These are phyloP conservation scores for Xanthoceras sorbifolium DNA, from an alignment of 345 rosid species.

Conservation along the genomic window DNA sequence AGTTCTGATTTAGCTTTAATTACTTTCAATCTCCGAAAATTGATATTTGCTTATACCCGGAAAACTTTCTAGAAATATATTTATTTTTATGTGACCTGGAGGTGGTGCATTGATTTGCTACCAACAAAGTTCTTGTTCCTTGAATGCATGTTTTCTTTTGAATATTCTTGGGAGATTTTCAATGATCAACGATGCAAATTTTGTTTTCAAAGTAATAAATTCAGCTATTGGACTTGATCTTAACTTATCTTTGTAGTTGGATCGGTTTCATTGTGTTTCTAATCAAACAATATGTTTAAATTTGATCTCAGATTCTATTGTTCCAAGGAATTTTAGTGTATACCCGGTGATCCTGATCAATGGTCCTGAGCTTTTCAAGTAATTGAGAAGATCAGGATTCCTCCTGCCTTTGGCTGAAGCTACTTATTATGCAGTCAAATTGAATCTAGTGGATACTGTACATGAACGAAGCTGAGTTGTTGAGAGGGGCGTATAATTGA, in stretches of 20 bases:
- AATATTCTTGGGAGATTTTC: neutral
- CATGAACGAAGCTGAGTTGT: neutral
- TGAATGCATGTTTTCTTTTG: neutral
- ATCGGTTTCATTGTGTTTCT: neutral
- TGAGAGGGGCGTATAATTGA: constrained; percentile 1
- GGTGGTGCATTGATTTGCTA: neutral
- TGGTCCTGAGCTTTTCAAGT: constrained; percentile 1
- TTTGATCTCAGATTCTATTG: constrained; percentile 11
- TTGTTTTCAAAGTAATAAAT: neutral
- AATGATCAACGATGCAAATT: neutral
- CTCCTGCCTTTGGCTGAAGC: neutral
- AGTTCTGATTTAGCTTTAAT: constrained; percentile 9
- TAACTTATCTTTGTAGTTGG: neutral
- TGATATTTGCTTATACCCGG: neutral
- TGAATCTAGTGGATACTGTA: neutral
- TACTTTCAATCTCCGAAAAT: neutral
- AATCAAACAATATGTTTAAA: neutral
- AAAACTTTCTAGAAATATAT: neutral
- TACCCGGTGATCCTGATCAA: neutral
- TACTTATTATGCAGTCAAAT: neutral
- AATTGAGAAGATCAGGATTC: constrained; percentile 16
- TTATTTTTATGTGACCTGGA: neutral
- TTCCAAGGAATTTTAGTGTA: constrained; percentile 3
- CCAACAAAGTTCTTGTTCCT: neutral
- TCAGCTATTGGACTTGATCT: neutral